Evolutionary conservation across 768 basidiomycete species (phyloP).

Genomic region (Phaeotremella skinneri): DNA sequence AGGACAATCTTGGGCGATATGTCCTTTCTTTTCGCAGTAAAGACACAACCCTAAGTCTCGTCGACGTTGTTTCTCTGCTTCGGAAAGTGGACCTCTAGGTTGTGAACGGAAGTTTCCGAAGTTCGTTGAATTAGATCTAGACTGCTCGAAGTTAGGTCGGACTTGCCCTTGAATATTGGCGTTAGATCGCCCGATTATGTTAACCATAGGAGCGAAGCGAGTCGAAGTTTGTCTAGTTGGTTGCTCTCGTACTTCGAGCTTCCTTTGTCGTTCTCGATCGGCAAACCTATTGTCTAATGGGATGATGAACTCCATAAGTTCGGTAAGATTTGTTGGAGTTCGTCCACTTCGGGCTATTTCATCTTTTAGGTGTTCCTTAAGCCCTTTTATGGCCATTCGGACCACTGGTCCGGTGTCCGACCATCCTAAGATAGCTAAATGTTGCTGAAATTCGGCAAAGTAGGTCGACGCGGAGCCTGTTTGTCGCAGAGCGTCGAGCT

Average conservation of each 20-base stretch:
- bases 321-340: neutral
- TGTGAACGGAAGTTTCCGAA: neutral
- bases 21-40: neutral
- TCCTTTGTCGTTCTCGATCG: slow-evolving; percentile 3
- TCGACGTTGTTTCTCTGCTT: neutral
- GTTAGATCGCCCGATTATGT: no score
- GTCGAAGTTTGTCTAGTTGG: neutral
- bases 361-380: slow-evolving; percentile 8
- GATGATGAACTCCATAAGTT: slow-evolving; percentile 9
- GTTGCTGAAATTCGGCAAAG: slow-evolving; percentile 18
- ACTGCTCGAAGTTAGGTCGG: neutral
- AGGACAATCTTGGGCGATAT: neutral
- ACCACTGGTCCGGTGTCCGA: neutral
- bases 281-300: slow-evolving; percentile 4
- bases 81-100: neutral
- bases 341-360: slow-evolving; percentile 12
- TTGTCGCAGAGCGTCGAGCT: slow-evolving; percentile 5
- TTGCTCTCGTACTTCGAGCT: neutral
- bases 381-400: neutral
- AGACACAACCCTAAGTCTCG: neutral
- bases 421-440: slow-evolving; percentile 2
- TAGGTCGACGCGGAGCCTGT: slow-evolving; percentile 18
- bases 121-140: neutral
- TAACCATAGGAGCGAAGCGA: neutral
- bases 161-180: no score